phyloP scores from a whole-genome alignment of 2,329 filamentous ascomycete genomes.

The Diaporthe sp. region DNA sequence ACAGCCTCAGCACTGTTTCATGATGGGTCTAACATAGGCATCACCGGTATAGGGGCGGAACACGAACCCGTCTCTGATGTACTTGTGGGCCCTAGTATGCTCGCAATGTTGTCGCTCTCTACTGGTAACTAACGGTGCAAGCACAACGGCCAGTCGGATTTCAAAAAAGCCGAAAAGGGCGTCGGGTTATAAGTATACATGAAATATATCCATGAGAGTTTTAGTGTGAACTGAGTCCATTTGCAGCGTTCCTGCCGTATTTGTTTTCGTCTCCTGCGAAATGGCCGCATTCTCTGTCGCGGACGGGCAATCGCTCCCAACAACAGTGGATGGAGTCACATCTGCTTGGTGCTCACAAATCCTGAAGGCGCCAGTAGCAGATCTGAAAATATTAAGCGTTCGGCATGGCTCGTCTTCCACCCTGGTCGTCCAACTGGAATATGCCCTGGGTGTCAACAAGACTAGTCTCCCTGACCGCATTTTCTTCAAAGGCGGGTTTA shows the following conservation, averaged over 20 bases:
- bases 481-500: slow-evolving; percentile 7
- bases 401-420: slow-evolving; percentile 7
- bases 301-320: background rate
- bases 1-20: background rate
- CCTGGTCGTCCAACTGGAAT: slow-evolving; percentile 3
- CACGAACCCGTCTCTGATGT: background rate
- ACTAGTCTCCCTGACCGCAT: background rate
- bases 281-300: background rate
- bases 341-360: slow-evolving; percentile 5
- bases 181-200: background rate
- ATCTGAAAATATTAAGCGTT: background rate
- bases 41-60: too few species aligned
- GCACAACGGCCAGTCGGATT: background rate
- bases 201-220: background rate
- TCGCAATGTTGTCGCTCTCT: background rate
- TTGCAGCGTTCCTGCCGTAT: background rate
- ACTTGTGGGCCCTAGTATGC: background rate
- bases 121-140: background rate
- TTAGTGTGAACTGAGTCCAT: background rate
- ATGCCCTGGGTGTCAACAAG: background rate
- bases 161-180: background rate
- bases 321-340: slow-evolving; percentile 5
- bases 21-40: background rate
- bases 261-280: background rate
- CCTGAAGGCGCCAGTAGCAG: background rate